A percentile compares a stretch with the other conserved stretches of the same genome.
Evolutionary conservation across 306 rosid species (phyloP).

Genomic region (Glycine latifolia): DNA sequence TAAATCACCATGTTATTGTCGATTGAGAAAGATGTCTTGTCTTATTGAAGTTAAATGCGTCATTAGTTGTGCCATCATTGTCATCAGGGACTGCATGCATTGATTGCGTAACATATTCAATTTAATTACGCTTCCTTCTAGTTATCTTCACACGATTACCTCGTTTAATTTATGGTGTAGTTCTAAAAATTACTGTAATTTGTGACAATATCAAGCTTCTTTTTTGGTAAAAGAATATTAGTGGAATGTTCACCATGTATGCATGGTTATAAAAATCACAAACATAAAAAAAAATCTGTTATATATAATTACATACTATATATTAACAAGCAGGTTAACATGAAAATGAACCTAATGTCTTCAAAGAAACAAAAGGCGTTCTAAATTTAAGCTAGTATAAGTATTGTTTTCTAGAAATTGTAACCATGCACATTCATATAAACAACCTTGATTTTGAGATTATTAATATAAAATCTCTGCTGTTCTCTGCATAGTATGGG

Average conservation of each 20-base stretch:
- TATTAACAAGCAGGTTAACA: not conserved
- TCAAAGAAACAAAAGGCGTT: not conserved
- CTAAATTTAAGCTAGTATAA: not conserved
- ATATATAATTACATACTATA: not conserved
- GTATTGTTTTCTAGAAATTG: not conserved
- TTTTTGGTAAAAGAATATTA: too few species aligned
- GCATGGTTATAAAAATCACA: too few species aligned
- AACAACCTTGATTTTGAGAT: constrained; percentile 12
- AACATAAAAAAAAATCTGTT: too few species aligned
- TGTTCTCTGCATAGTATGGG: not conserved
- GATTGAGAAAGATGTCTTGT: constrained; percentile 8
- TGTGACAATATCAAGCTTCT: not conserved
- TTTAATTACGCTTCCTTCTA: not conserved
- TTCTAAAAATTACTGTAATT: not conserved
- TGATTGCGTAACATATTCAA: not conserved
- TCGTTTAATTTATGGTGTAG: not conserved
- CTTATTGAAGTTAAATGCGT: constrained; percentile 5
- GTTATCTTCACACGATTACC: not conserved
- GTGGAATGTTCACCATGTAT: not conserved
- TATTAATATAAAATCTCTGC: constrained; percentile 12
- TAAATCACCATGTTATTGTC: constrained; percentile 29
- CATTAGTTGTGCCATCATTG: constrained; percentile 35
- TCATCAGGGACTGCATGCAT: not conserved
- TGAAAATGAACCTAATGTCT: not conserved
- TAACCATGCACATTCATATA: not conserved